Base-by-base conservation (phyloP, 2,329 filamentous ascomycete genomes). In the Amphichorda felina region DNA sequence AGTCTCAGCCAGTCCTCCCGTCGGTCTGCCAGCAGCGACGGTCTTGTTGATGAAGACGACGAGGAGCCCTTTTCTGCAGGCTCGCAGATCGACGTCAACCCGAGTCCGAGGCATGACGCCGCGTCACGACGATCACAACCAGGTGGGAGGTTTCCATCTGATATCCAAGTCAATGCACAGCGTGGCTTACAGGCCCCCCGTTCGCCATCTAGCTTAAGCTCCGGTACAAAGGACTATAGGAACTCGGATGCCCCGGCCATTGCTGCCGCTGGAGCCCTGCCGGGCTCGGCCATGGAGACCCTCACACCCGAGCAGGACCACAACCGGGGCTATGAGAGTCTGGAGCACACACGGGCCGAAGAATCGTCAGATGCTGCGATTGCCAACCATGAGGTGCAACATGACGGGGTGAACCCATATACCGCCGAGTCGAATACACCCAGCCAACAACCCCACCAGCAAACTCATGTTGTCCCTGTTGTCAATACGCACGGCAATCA, bases 121-220 rank as follows among this genome's bases (percentile, higher is more conserved):
- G 55, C 61, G 46, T 66, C 72, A 49, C 72, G 72, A 59, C 79
- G 87, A 59, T 83, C 85, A 55, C 77, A 84, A 72, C 79, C 86
- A 78, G 89, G 88, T 79, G 89, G 89, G 68, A 79, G 88, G 60
- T 98, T 98, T 66, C 89, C 89, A 63, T 93, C 84, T 63, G 88
- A 95, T 68, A 68, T 96, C 50, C 78, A 87, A 65, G 73, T 94
- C 57, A 82, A 87, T 59, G 66, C 70, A 42, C 63, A 75, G 55
- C 79, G 84, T 66, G 79, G 82, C 69, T 78, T 86, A 76, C 80
- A 87, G 61, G 78, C 75, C 54, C 75, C 82, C 54, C 67, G 79
- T 54, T 86, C 83, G 53, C 82, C 82, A 41, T 84, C 82, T 68
- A 93, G 84, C 68, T 76, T 79, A 59, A 85, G 79, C 57, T 88